phyloP scores from a whole-genome alignment of 441 rosid species.

The Lepidium campestre region DNA sequence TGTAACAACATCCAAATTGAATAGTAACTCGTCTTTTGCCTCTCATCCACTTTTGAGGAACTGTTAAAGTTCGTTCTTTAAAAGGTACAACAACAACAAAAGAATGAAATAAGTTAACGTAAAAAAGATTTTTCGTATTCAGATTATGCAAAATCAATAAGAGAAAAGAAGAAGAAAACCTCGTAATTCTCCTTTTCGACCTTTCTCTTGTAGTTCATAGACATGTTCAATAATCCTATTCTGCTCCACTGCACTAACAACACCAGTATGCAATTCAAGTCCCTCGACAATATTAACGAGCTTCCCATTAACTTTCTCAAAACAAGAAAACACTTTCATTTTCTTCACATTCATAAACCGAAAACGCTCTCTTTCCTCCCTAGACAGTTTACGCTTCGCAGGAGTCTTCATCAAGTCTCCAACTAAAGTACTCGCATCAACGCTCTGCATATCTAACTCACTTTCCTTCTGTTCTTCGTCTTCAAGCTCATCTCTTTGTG shows the following conservation, averaged over 20 bases:
- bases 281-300: slow-evolving; percentile 69
- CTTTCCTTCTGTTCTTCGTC: slow-evolving; percentile 28
- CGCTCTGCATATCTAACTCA: slow-evolving; percentile 2
- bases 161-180: slow-evolving; percentile 34
- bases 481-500: slow-evolving; percentile 77
- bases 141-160: not conserved
- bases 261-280: slow-evolving; percentile 74
- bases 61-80: slow-evolving; percentile 62
- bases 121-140: not conserved
- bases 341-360: slow-evolving; percentile 73
- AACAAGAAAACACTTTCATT: slow-evolving; percentile 62
- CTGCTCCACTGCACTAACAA: slow-evolving; percentile 92
- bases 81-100: not conserved
- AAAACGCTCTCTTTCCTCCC: slow-evolving; percentile 70
- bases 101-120: not conserved
- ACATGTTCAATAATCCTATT: slow-evolving; percentile 70
- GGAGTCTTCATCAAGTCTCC: slow-evolving; percentile 28
- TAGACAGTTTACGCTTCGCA: slow-evolving; percentile 57
- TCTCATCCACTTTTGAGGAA: slow-evolving; percentile 91
- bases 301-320: slow-evolving; percentile 76
- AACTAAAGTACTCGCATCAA: slow-evolving; percentile 8
- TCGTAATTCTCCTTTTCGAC: slow-evolving; percentile 65
- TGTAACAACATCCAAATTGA: slow-evolving; percentile 97
- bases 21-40: slow-evolving; percentile 91
- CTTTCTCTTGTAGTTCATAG: slow-evolving; percentile 54